Conservation (phyloP, 83 land plant genomes). For the Diphasiastrum complanatum region DNA sequence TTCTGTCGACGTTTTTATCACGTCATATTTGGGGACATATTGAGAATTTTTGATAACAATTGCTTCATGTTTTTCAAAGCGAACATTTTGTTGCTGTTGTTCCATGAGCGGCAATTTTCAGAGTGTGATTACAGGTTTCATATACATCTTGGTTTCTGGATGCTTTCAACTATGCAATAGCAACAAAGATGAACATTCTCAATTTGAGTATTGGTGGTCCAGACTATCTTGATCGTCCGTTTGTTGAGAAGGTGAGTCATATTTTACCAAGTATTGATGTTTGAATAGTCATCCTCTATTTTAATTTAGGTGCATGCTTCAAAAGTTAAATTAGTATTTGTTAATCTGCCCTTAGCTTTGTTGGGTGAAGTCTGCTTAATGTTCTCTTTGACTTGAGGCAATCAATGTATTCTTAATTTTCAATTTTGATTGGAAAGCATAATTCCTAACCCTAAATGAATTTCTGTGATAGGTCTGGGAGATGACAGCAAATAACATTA, state of each 20-base stretch:
- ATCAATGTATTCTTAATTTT: neutral
- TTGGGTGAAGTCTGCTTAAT: too few species aligned
- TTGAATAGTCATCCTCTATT: too few species aligned
- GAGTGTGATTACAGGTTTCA: conserved; percentile 93
- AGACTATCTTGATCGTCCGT: conserved; percentile 90
- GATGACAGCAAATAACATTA: conserved; percentile 93
- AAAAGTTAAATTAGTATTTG: too few species aligned
- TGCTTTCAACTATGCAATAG: conserved; percentile 99
- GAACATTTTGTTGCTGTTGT: too few species aligned
- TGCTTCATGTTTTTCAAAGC: too few species aligned
- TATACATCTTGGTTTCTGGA: conserved; percentile 99
- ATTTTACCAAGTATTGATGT: too few species aligned
- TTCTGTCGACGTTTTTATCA: too few species aligned
- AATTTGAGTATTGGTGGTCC: conserved; percentile 99
- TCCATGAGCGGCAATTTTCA: conserved; percentile 43
- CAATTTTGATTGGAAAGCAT: neutral
- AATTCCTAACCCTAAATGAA: conserved; percentile 3
- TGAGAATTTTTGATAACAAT: too few species aligned
- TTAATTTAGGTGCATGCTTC: too few species aligned
- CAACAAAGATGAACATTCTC: conserved; percentile 87
- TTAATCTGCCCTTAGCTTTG: too few species aligned
- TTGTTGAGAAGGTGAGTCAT: conserved; percentile 97
- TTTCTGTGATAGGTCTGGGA: conserved; percentile 80
- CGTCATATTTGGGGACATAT: too few species aligned
- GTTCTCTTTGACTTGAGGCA: too few species aligned